Base-by-base conservation (phyloP, 2,329 filamentous ascomycete genomes). In the Trichoderma sp. region DNA sequence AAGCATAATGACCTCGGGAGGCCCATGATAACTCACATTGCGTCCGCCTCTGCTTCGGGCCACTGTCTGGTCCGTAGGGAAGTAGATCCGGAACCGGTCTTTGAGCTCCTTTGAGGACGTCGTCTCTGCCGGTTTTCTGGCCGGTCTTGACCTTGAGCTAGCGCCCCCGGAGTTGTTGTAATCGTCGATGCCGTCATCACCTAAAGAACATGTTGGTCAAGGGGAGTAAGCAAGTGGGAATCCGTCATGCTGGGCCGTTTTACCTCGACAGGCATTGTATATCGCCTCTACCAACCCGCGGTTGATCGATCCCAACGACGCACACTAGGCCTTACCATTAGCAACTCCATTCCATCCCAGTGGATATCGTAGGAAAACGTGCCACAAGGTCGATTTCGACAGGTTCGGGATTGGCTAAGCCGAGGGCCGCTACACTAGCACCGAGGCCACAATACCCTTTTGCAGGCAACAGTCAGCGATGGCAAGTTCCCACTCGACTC, bases 301-400 rank as follows among this genome's bases (percentile, higher is more conserved):
- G 68, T 90, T 94, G 56, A 98, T 79, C 9, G 89, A 89, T 21
- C 95, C 96, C 6, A 98, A 82, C 0, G 95, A 98, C 0, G 95
- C 93, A 28, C 92, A 88, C 91, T 92, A 74, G 56, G 43, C 28
- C 64, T 43, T 57, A 51, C 24, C 11, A 30, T 74, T 71, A 74
- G 70, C 57, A 34, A n/a, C 14, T 24, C 32, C 15, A 30, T 18
- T 26, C 58, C n/a, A 67, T 43, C 39, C 36, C 39, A 34, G 57
- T 43, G 26, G 60, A 36, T n/a, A 36, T 56, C 21, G 21, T 6
- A 39, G 43, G 14, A 56, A 71, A 63, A 73, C 72, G 76, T 81
- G 91, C 90, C 70, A 94, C 86, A 74, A 92, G 92, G 80, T 97
- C 94, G 43, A 97, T 80, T 67, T 92, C 86, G 15, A 95, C 76